Base-by-base conservation (phyloP, 2,329 filamentous ascomycete genomes). In the Apiospora kogelbergensis region DNA sequence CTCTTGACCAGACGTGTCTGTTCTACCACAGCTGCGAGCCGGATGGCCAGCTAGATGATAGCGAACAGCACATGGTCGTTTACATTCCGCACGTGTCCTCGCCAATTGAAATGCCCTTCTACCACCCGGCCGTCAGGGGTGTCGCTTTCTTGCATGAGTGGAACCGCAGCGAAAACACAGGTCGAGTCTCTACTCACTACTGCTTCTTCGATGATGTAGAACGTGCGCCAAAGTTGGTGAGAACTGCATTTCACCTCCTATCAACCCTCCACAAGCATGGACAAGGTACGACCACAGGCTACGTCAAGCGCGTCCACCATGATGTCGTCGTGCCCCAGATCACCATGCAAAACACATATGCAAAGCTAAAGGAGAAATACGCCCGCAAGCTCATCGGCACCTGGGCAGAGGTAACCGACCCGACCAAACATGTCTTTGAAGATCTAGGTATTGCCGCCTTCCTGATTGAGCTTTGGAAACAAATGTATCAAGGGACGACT, bases 381-480 rank as follows among this genome's bases (percentile, higher is more conserved):
- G 94, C 93, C 0, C 86, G 88, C 24, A 76, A 80, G 1, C 82
- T 99, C 15, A 91, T 94, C 17, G 80, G 88, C n/a, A 82, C 81
- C 1, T 99, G 95, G 96, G 90, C 90, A 17, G 96, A 98, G 81
- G 87, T 87, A 66, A 98, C 95, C 0, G 94, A 97, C 77, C 93
- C 95, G 0, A 84, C 84, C 20, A 99, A 98, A 79, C 95, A 98
- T 77, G 94, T 98, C 2, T 98, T 98, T 79, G 96, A 99, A 78
- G 95, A 98, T 77, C 82, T 99, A 24, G 88, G 90, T 4, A 98
- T 99, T 71, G 93, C 95, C 0, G 93, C 95, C 0, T 99, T 98
- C 75, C 83, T 98, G 66, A 93, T 98, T 33, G 95, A 98, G 82
- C 82, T 98, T 2, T 99, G 96, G 96, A 81, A 83, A 15, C 89